Conservation (phyloP, 2,329 filamentous ascomycete species). For the Neonectria sp. region DNA sequence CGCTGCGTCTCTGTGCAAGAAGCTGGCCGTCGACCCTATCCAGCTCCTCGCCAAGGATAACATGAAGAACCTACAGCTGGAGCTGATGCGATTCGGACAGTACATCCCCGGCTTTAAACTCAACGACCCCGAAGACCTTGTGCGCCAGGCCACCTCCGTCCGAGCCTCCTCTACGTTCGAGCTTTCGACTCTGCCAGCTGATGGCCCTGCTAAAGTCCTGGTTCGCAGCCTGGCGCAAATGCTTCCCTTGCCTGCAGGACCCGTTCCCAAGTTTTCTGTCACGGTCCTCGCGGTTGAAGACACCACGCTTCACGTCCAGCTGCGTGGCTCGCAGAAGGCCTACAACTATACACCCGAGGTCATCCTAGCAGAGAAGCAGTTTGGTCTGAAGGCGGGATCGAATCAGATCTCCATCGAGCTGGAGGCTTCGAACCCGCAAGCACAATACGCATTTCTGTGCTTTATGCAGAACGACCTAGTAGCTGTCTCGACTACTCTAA, state of each 20-base stretch:
- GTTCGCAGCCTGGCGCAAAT: constrained; percentile 44
- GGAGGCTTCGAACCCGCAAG: constrained; percentile 38
- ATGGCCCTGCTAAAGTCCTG: constrained; percentile 44
- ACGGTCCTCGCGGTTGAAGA: constrained; percentile 37
- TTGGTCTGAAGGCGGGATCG: constrained; percentile 33
- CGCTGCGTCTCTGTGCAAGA: constrained; percentile 41
- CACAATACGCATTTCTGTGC: constrained; percentile 44
- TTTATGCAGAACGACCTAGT: constrained; percentile 44
- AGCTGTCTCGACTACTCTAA: constrained; percentile 38
- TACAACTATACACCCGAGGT: constrained; percentile 47
- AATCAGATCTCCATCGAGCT: constrained; percentile 38
- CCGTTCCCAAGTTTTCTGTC: constrained; percentile 36
- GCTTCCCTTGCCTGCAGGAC: constrained; percentile 38
- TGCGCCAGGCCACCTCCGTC: constrained; percentile 29
- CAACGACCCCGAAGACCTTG: constrained; percentile 37
- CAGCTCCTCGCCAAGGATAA: constrained; percentile 41
- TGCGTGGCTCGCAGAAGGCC: constrained; percentile 43
- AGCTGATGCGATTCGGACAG: constrained; percentile 45
- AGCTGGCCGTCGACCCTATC: constrained; percentile 34
- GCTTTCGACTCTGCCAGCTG: constrained; percentile 34
- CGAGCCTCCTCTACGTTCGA: constrained; percentile 30
- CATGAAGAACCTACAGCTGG: constrained; percentile 41
- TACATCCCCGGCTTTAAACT: constrained; percentile 45
- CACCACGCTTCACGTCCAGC: constrained; percentile 39
- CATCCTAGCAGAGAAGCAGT: constrained; percentile 32